Evolutionary conservation across 2,329 filamentous ascomycete species (phyloP), one percentile per base, ranked within the genome.

Genomic region (Talaromyces piceae): DNA sequence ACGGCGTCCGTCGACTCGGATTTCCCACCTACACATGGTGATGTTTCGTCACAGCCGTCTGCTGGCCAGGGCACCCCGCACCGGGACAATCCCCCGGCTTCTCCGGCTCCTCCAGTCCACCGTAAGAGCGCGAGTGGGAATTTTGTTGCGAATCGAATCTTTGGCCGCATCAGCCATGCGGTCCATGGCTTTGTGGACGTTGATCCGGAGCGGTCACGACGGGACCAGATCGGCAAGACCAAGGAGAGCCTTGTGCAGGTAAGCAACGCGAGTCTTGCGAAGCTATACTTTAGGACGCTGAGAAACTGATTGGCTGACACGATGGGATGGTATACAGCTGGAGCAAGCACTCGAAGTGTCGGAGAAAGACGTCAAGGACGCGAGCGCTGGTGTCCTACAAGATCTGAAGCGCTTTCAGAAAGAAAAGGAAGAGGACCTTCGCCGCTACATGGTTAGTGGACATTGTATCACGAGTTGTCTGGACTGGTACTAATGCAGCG

Each of bases 181-280:
- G 89, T 97, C 28, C 89, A 97, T 63, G 93, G 93, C 3, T 91
- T 97, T 61, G 91, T 93, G 1, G 93, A 98, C 66, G 88, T 94
- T 39, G 93, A 98, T 64, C 93, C 93, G 0, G 93, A 98, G 71
- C 80, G 91, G 56, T 95, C 91, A 41, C 80, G 93, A 49, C 81
- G 93, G 49, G 93, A 98, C 67, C 86, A 89, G 57, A 96, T 98
- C 59, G 91, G 91, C 33, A 97, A 96, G 77, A 98, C 93, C 1
- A 84, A 86, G 57, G 93, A 98, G 71, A 88, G 84, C 52, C 83
- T 98, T 56, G 79, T 74, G 12, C 77, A 82, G 67, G 77, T 78
- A 65, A 56, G 66, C n/a, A n/a, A n/a, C n/a, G n/a, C n/a, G n/a
- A n/a, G n/a, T n/a, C n/a, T n/a, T n/a, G n/a, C n/a, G n/a, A n/a